Base-by-base conservation (phyloP, 2,329 filamentous ascomycete species). In the Venturia carpophila region DNA sequence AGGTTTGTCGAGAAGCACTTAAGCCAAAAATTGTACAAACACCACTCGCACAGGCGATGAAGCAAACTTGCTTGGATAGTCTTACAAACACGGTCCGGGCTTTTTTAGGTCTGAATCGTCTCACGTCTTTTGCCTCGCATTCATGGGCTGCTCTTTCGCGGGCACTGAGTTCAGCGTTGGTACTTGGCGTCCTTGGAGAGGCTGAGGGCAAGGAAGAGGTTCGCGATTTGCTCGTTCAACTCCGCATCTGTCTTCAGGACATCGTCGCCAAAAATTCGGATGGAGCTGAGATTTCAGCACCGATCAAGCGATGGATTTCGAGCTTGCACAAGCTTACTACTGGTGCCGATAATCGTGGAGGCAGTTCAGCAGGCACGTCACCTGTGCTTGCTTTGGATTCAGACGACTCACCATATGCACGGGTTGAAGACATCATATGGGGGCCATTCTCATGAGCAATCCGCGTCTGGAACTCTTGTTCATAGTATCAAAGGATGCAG, bases 1-100 rank as follows among this genome's bases (percentile, higher is more conserved):
- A 87, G 73, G 80, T 87, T 41, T 86, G 83, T 70, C 80, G 84
- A 41, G 83, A 84, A 42, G 82, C 84, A 30, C 79, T 87, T 69
- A 85, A 58, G 83, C 69, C 78, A 11, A 75, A 77, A 55, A 76
- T 76, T 10, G 78, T 80, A 47, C 72, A 73, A 19, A 70, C 75
- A 62, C 79, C 79, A 55, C 72, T 79, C 49, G 76, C 72, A 67
- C 78, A 73, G 70, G 80, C 73, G 13, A 78, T 86, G 70, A 80
- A 81, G 55, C 78, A 79, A 63, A 79, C 81, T 65, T 86, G 84
- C 69, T 77, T 87, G 43, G 77, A 80, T 60, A 83, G 80, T 67
- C 75, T 87, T 5, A 79, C 82, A 68, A 78, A 78, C 67, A 83
- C 83, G 0, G 82, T 87, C 13, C 83, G 85, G 69, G 82, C 83